Conservation (phyloP, 2,329 filamentous ascomycete genomes). For the Paecilomyces dactylethromorphus region DNA sequence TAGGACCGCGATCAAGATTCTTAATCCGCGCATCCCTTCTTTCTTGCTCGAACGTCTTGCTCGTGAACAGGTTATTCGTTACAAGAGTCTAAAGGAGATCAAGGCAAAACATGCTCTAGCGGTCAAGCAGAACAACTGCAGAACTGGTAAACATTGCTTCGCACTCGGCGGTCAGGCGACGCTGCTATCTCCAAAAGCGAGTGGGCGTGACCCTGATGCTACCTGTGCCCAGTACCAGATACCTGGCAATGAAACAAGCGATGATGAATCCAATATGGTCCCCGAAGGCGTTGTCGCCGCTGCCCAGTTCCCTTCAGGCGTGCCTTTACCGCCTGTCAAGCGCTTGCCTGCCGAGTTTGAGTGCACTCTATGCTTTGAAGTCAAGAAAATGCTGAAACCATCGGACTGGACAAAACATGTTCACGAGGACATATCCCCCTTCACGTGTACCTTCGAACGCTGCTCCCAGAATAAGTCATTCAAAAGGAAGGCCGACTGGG, state of each 20-base stretch:
- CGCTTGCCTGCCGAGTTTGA: slow-evolving; percentile 81
- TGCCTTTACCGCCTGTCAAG: slow-evolving; percentile 72
- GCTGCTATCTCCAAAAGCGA: slow-evolving; percentile 50
- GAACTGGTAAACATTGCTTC: slow-evolving; percentile 57
- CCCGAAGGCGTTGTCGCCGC: slow-evolving; percentile 62
- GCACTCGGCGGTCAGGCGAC: slow-evolving; percentile 60
- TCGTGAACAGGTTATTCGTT: slow-evolving; percentile 71
- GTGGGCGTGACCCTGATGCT: slow-evolving; percentile 52
- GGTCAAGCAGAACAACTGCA: slow-evolving; percentile 52
- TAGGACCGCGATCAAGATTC: slow-evolving; percentile 60
- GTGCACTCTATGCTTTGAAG: slow-evolving; percentile 78
- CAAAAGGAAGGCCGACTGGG: slow-evolving; percentile 94
- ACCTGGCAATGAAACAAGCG: slow-evolving; percentile 49
- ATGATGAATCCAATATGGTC: slow-evolving; percentile 59
- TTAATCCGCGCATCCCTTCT: slow-evolving; percentile 67
- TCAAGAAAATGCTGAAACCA: slow-evolving; percentile 81
- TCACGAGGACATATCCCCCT: slow-evolving; percentile 87
- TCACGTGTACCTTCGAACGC: slow-evolving; percentile 81
- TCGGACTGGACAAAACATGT: slow-evolving; percentile 98
- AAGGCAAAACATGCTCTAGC: slow-evolving; percentile 64
- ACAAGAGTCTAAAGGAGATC: slow-evolving; percentile 66
- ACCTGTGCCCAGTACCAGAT: slow-evolving; percentile 49
- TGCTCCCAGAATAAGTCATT: slow-evolving; percentile 85
- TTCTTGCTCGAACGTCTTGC: slow-evolving; percentile 74
- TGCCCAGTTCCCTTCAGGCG: slow-evolving; percentile 72